phyloP scores from a whole-genome alignment of 1,139 yeast genomes.

The Geotrichum reessii region DNA sequence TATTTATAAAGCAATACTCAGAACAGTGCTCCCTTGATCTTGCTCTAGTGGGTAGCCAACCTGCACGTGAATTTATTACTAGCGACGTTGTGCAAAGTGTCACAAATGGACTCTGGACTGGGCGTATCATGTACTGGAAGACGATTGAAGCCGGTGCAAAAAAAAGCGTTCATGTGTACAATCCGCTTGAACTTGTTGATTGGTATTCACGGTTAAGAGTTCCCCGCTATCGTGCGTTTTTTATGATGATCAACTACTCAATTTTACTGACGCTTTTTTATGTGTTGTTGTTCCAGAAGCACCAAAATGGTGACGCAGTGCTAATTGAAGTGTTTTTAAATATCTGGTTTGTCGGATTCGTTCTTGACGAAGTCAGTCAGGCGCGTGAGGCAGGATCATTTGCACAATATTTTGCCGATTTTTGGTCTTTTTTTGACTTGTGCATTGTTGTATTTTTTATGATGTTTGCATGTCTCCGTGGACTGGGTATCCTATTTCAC shows the following conservation, averaged over 20 bases:
- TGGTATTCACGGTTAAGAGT: conserved; percentile 33
- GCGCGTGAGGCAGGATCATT: conserved; percentile 32
- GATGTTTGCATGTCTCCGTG: conserved; percentile 26
- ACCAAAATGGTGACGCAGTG: conserved; percentile 14
- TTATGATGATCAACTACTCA: conserved; percentile 33
- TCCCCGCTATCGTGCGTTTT: conserved; percentile 31
- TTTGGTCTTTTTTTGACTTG: conserved; percentile 32
- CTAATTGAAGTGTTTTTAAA: conserved; percentile 29
- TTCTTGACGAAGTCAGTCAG: conserved; percentile 34
- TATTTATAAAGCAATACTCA: conserved; percentile 16
- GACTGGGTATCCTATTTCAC: conserved; percentile 22
- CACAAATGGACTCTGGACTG: conserved; percentile 31
- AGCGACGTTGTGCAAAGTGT: conserved; percentile 16
- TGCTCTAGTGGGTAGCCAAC: conserved; percentile 12
- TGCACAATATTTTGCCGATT: conserved; percentile 30
- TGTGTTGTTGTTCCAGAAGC: conserved; percentile 24
- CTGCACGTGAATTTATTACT: conserved; percentile 15
- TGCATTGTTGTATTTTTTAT: conserved; percentile 30
- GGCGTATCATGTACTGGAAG: conserved; percentile 35
- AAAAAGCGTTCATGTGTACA: conserved; percentile 28
- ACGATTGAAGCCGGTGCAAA: conserved; percentile 27
- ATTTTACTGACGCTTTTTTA: conserved; percentile 30
- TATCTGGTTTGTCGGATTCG: conserved; percentile 34
- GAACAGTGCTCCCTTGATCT: conserved; percentile 14
- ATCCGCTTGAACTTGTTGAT: conserved; percentile 21